Evolutionary conservation across 805 yeast genomes (phyloP).

Genomic region (Saccharomycopsis oosterbeekiorum): DNA sequence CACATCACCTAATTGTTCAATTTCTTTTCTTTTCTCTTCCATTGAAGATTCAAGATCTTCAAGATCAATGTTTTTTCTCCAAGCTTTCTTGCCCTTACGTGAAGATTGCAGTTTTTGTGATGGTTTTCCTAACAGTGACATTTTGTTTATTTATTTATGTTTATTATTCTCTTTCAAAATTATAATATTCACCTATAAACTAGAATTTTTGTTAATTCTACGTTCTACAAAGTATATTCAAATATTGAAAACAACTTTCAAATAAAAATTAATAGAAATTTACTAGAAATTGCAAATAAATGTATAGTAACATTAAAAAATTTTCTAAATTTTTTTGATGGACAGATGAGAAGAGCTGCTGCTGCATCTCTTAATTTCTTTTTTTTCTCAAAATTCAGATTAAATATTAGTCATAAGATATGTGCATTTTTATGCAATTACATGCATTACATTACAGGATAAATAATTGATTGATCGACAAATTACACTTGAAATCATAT

Average conservation of each 20-base stretch:
- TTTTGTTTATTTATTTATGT: slow-evolving; percentile 2
- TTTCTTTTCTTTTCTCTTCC: slow-evolving; percentile 57
- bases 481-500: too few relatives aligned
- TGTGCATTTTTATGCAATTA: too few relatives aligned
- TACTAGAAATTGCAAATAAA: too few relatives aligned
- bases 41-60: slow-evolving; percentile 66
- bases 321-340: neutral
- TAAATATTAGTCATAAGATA: too few relatives aligned
- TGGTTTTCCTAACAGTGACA: slow-evolving; percentile 38
- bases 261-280: too few relatives aligned
- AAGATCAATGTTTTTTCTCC: slow-evolving; percentile 89
- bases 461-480: too few relatives aligned
- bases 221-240: neutral
- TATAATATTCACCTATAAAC: neutral
- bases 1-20: slow-evolving; percentile 39
- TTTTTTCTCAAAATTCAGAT: too few relatives aligned
- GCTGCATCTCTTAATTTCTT: too few relatives aligned
- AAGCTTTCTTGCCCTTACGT: slow-evolving; percentile 84
- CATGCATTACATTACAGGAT: too few relatives aligned
- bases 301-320: neutral
- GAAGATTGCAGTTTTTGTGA: slow-evolving; percentile 60
- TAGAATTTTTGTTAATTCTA: neutral
- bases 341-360: neutral
- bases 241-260: too few relatives aligned
- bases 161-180: neutral